These are phyloP conservation scores for Exophiala mesophila DNA, from an alignment of 2,329 filamentous ascomycete species.

Conservation along the genomic window DNA sequence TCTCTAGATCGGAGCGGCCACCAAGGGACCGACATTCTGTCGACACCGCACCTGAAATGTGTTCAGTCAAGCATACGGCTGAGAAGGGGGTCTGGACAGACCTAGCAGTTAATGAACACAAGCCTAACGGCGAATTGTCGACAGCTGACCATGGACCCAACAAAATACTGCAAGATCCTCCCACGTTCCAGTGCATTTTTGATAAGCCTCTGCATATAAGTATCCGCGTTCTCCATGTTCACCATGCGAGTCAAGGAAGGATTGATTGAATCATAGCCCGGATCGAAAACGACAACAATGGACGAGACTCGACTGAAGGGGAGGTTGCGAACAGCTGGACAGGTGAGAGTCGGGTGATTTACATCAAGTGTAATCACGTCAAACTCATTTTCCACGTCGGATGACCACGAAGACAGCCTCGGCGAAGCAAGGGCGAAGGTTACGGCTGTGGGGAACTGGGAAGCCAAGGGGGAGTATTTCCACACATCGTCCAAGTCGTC, in stretches of 20 bases:
- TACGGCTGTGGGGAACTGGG: no score
- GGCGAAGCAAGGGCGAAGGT: no score
- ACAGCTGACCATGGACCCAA: slow-evolving; percentile 7
- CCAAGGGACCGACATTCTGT: not conserved
- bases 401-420: no score
- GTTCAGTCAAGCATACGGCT: no score
- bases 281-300: slow-evolving; percentile 9
- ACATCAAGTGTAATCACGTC: no score
- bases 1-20: slow-evolving; percentile 13
- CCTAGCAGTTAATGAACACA: slow-evolving; percentile 17
- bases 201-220: slow-evolving; percentile 7
- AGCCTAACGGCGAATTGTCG: slow-evolving; percentile 7
- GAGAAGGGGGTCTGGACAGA: no score
- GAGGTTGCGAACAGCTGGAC: no score
- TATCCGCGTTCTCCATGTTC: slow-evolving; percentile 2
- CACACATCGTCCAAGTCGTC: no score
- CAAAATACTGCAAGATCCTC: not conserved
- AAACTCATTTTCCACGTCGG: no score
- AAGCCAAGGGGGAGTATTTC: no score
- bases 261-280: slow-evolving; percentile 2
- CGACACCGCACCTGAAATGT: not conserved
- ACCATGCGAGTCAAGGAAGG: slow-evolving; percentile 5
- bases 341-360: no score
- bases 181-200: not conserved
- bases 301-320: no score